These are phyloP conservation scores for Asterionellopsis glacialis DNA, from an alignment of 108 stramenopile genomes.

Conservation along the genomic window DNA sequence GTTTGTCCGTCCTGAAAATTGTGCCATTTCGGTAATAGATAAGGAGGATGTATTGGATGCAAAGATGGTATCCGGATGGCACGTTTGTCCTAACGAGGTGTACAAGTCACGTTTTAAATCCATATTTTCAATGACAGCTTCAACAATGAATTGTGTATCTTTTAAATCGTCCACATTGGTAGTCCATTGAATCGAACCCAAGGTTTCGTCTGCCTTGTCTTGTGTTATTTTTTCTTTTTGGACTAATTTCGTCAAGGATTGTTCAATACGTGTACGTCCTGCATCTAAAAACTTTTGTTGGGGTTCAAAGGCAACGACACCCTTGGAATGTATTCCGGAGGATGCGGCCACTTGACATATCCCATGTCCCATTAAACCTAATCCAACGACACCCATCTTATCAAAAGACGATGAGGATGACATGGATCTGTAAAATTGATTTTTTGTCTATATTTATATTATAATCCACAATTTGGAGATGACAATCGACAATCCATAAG, in stretches of 20 bases:
- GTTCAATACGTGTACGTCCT: slow-evolving; percentile 68
- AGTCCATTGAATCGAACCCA: slow-evolving; percentile 75
- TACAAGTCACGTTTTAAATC: slow-evolving; percentile 88
- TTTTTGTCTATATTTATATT: too few relatives aligned
- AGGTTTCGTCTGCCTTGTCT: slow-evolving; percentile 45
- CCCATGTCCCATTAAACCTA: slow-evolving; percentile 99
- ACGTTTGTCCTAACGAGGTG: slow-evolving; percentile 63
- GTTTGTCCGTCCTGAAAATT: slow-evolving; percentile 83
- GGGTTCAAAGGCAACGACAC: slow-evolving; percentile 79
- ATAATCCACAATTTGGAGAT: too few relatives aligned
- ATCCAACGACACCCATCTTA: slow-evolving; percentile 90
- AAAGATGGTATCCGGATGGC: slow-evolving; percentile 85
- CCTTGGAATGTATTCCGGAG: slow-evolving; percentile 59
- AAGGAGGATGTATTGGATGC: slow-evolving; percentile 94
- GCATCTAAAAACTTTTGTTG: slow-evolving; percentile 67
- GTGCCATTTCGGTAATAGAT: slow-evolving; percentile 86
- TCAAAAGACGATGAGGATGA: slow-evolving; percentile 47
- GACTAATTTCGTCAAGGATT: slow-evolving; percentile 72
- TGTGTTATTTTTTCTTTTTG: slow-evolving; percentile 67
- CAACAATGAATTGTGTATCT: slow-evolving; percentile 88
- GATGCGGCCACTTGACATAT: slow-evolving; percentile 85
- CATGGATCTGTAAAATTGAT: too few relatives aligned
- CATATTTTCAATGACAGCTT: slow-evolving; percentile 95
- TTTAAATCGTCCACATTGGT: slow-evolving; percentile 68
- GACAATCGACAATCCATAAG: too few relatives aligned